Percentiles rank a stretch among this genome's conserved stretches.
phyloP scores from a whole-genome alignment of 345 rosid species.

The Heritiera littoralis region DNA sequence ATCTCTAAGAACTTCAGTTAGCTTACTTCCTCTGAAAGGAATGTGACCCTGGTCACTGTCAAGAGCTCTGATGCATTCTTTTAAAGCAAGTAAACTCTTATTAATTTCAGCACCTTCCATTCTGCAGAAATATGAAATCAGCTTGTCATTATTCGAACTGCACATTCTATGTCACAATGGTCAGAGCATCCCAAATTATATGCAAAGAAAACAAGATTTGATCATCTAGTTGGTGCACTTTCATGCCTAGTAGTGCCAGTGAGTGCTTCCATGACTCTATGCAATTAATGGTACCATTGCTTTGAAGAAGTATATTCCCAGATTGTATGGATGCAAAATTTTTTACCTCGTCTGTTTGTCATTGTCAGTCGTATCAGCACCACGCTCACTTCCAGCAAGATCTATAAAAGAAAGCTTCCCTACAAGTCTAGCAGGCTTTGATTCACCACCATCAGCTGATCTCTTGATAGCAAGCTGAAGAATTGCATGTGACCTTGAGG shows the following conservation, averaged over 20 bases:
- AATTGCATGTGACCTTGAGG: constrained; percentile 70
- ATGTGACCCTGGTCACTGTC: constrained; percentile 71
- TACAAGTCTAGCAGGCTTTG: constrained; percentile 52
- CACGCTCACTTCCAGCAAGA: constrained; percentile 75
- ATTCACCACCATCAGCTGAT: constrained; percentile 46
- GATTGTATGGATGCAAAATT: background rate
- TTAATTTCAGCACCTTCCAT: constrained; percentile 73
- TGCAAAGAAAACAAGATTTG: background rate
- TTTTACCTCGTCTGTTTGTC: constrained; percentile 64
- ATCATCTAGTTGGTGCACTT: background rate
- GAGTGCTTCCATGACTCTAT: background rate
- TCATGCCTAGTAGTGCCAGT: background rate
- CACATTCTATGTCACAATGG: background rate
- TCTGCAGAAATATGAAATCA: constrained; percentile 33
- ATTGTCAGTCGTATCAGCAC: constrained; percentile 76
- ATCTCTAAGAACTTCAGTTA: constrained; percentile 75
- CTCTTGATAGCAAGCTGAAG: constrained; percentile 67
- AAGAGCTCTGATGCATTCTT: constrained; percentile 71
- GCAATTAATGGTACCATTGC: background rate
- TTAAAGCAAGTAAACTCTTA: constrained; percentile 66
- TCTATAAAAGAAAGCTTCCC: constrained; percentile 71
- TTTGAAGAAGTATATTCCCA: constrained; percentile 9
- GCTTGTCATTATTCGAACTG: constrained; percentile 3
- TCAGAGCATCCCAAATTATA: background rate
- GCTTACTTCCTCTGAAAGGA: constrained; percentile 70